Percentiles rank a stretch among this genome's conserved stretches.
Conservation (phyloP, 768 basidiomycete species). For the Hypholoma sublateritium region DNA sequence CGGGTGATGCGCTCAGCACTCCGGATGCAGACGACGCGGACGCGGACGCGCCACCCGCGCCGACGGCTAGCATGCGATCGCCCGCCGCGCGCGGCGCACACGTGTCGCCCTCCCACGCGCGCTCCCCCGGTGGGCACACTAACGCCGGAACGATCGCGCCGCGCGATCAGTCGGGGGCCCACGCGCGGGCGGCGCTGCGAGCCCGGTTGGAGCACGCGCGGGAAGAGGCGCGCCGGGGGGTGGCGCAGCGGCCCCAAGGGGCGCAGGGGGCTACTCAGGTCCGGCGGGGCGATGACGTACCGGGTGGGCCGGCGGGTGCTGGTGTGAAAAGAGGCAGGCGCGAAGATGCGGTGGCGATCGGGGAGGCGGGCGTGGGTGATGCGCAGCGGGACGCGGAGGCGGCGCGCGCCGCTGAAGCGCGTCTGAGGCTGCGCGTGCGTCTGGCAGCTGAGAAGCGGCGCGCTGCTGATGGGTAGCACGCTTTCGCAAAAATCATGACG, state of each 20-base stretch:
- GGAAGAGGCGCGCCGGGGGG: no score
- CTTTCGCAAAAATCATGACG: background rate
- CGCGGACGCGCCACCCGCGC: background rate
- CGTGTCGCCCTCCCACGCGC: constrained; percentile 3
- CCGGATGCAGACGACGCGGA: background rate
- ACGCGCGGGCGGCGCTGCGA: background rate
- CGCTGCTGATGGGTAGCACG: constrained; percentile 8
- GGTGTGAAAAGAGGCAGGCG: background rate
- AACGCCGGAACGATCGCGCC: constrained; percentile 9
- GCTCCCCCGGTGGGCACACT: constrained; percentile 6
- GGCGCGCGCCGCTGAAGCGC: constrained; percentile 17
- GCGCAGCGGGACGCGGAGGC: background rate
- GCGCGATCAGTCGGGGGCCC: background rate
- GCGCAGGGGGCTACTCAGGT: no score
- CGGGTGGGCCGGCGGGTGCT: background rate
- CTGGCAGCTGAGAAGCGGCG: constrained; percentile 30
- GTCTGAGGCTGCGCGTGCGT: constrained; percentile 47
- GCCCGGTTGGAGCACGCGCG: background rate
- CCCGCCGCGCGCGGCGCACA: background rate
- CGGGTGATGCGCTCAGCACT: no score
- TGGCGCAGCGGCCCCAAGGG: no score
- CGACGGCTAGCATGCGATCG: background rate
- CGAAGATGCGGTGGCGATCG: background rate
- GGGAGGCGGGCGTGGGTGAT: background rate
- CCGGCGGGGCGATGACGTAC: no score